These are phyloP conservation scores for Calonectria hawksworthii DNA, from an alignment of 2,329 filamentous ascomycete species.

Conservation along the genomic window DNA sequence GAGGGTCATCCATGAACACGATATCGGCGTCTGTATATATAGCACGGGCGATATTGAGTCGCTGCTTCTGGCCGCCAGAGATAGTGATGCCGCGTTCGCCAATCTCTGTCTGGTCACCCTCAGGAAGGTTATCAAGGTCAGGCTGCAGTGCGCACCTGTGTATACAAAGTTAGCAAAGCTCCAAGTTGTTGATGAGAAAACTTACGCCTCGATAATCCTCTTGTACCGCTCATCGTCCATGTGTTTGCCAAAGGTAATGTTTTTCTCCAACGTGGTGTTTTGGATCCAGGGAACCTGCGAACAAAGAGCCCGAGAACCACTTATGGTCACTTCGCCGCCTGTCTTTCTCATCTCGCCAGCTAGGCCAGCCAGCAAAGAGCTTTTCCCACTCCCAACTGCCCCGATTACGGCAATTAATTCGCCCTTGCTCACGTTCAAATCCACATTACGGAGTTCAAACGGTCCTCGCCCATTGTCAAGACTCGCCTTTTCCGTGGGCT, in stretches of 20 bases:
- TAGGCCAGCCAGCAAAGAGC: slow-evolving; percentile 86
- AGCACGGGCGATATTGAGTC: slow-evolving; percentile 91
- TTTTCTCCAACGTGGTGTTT: slow-evolving; percentile 87
- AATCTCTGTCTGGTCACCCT: slow-evolving; percentile 90
- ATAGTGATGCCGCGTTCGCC: slow-evolving; percentile 96
- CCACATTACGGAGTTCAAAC: slow-evolving; percentile 79
- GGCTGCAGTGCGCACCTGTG: slow-evolving; percentile 81
- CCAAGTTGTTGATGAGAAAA: slow-evolving; percentile 42
- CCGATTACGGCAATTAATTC: slow-evolving; percentile 88
- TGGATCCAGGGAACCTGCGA: slow-evolving; percentile 99
- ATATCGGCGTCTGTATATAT: slow-evolving; percentile 79
- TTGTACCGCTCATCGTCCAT: slow-evolving; percentile 84
- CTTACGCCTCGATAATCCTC: slow-evolving; percentile 80
- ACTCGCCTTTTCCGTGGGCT: slow-evolving; percentile 55
- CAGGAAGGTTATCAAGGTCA: slow-evolving; percentile 91
- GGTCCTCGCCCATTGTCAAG: slow-evolving; percentile 75
- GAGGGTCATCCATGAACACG: slow-evolving; percentile 78
- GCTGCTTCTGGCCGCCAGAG: slow-evolving; percentile 94
- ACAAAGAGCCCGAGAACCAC: slow-evolving; percentile 88
- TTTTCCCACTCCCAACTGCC: slow-evolving; percentile 91
- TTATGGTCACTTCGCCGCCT: slow-evolving; percentile 78
- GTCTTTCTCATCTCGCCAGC: slow-evolving; percentile 96
- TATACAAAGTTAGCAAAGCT: slow-evolving; percentile 16
- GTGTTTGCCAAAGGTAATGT: slow-evolving; percentile 89
- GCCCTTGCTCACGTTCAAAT: slow-evolving; percentile 77